These are phyloP conservation scores for Dicorynia guianensis DNA, from an alignment of 306 rosid species.

Conservation along the genomic window DNA sequence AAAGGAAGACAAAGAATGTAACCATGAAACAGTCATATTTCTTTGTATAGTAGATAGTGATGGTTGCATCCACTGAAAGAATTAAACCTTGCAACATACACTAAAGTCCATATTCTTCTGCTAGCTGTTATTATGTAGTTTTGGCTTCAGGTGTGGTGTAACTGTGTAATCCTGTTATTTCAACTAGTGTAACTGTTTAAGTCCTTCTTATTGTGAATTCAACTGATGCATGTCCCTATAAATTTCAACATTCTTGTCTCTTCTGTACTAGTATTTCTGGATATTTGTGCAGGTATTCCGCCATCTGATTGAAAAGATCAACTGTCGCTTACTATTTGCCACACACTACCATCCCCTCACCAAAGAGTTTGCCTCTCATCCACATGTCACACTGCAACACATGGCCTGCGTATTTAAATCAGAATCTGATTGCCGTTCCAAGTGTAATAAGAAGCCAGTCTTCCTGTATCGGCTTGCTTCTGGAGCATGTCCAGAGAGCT, in stretches of 20 bases:
- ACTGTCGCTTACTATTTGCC: slow-evolving; percentile 93
- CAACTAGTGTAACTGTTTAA: slow-evolving; percentile 1
- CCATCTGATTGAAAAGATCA: slow-evolving; percentile 83
- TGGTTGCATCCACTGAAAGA: neutral
- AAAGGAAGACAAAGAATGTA: neutral
- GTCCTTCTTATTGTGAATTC: neutral
- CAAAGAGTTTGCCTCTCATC: slow-evolving; percentile 91
- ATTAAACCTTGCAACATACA: slow-evolving; percentile 16
- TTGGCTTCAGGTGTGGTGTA: slow-evolving; percentile 3
- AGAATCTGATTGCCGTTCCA: slow-evolving; percentile 52
- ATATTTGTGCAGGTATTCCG: slow-evolving; percentile 75
- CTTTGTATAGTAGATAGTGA: neutral
- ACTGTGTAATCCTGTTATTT: too few species aligned
- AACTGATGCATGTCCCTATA: slow-evolving; percentile 2
- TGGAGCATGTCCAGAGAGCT: slow-evolving; percentile 93
- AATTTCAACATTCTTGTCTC: slow-evolving; percentile 18
- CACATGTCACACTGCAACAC: slow-evolving; percentile 85
- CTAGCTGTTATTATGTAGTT: slow-evolving; percentile 6
- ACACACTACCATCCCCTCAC: slow-evolving; percentile 97
- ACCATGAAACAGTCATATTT: neutral
- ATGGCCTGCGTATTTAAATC: slow-evolving; percentile 90
- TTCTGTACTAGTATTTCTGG: slow-evolving; percentile 16
- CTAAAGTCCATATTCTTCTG: slow-evolving; percentile 17
- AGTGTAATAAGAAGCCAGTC: slow-evolving; percentile 64
- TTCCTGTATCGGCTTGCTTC: slow-evolving; percentile 79